Conservation (phyloP, 805 yeast species). For the Wickerhamomyces sydowiorum region DNA sequence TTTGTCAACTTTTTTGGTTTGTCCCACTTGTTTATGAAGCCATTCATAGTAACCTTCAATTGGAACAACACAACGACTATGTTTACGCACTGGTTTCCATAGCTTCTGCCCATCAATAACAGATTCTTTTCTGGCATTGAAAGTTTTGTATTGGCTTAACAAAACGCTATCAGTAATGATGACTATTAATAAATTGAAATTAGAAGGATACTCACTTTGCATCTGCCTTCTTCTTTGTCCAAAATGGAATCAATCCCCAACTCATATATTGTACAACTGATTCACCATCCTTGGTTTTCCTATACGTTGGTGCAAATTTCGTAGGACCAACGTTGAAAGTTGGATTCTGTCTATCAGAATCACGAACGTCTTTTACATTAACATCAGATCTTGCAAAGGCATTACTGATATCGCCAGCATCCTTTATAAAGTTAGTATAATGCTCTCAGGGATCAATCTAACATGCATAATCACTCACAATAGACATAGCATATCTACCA, state of each 20-base stretch:
- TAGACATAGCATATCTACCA: conserved; percentile 51
- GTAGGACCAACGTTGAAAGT: conserved; percentile 65
- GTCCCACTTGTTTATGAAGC: conserved; percentile 30
- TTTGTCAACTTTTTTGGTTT: conserved; percentile 33
- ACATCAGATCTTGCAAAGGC: conserved; percentile 8
- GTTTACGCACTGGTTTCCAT: conserved; percentile 50
- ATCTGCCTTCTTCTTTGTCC: conserved; percentile 41
- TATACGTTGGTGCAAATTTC: conserved; percentile 35
- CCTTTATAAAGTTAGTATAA: conserved; percentile 8
- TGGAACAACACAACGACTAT: conserved; percentile 67
- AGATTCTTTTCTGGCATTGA: conserved; percentile 73
- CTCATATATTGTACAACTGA: conserved; percentile 48
- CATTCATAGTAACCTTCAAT: conserved; percentile 87
- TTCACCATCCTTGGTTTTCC: conserved; percentile 6
- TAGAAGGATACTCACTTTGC: conserved; percentile 7
- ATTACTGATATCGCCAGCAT: conserved; percentile 6
- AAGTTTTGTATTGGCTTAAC: conserved; percentile 42
- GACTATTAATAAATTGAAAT: not conserved
- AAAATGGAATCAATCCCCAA: conserved; percentile 76
- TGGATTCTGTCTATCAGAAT: conserved; percentile 21
- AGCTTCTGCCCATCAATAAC: conserved; percentile 39
- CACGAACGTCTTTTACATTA: conserved; percentile 3
- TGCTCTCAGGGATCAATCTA: not conserved
- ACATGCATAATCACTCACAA: conserved; percentile 25
- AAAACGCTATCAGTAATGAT: not conserved